These are phyloP conservation scores for Nelumbo lutea DNA, from an alignment of 164 flowering plant species.

Conservation along the genomic window DNA sequence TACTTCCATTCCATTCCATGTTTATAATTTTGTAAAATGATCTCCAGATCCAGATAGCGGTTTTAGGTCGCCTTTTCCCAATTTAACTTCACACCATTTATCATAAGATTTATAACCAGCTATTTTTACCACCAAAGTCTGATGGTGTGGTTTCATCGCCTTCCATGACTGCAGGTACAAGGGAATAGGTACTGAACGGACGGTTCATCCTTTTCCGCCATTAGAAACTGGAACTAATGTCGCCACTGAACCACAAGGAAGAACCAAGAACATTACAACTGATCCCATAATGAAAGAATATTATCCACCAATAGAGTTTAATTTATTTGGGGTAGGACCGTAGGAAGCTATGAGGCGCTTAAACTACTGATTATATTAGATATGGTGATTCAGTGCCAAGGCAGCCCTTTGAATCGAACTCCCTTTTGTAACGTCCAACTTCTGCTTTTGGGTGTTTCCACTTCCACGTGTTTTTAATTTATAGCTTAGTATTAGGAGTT, in stretches of 20 bases:
- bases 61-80: neutral
- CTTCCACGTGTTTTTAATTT: too few species aligned
- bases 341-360: too few species aligned
- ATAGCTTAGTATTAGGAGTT: too few species aligned
- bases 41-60: neutral
- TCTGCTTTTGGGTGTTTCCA: constrained; percentile 3
- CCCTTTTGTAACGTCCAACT: constrained; percentile 1
- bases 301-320: neutral
- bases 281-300: constrained; percentile 5
- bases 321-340: neutral
- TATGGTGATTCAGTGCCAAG: neutral
- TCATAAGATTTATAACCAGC: neutral
- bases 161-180: constrained; percentile 37
- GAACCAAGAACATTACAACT: constrained; percentile 5
- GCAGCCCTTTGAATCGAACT: constrained; percentile 6
- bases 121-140: constrained; percentile 1
- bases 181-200: constrained; percentile 35
- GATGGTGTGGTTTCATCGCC: constrained; percentile 1
- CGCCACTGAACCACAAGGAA: neutral
- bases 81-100: too few species aligned
- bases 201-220: constrained; percentile 3
- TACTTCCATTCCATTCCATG: neutral
- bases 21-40: neutral
- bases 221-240: constrained; percentile 2
- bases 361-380: neutral